Conservation (phyloP, 2,329 filamentous ascomycete species). For the Eurotiales sp. region DNA sequence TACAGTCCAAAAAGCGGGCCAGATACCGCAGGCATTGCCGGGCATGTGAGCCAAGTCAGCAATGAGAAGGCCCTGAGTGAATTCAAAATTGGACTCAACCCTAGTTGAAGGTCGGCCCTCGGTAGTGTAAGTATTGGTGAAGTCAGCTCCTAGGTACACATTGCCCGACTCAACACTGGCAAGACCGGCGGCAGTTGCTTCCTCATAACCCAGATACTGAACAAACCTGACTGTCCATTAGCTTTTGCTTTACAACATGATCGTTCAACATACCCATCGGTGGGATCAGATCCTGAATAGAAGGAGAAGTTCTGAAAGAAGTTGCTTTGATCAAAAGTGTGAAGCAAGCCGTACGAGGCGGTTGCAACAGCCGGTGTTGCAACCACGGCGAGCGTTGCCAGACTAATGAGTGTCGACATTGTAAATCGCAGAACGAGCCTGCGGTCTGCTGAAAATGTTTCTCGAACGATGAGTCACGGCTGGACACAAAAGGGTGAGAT, state of each 20-base stretch:
- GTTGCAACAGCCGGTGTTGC: slow-evolving; percentile 23
- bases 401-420: slow-evolving; percentile 25
- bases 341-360: slow-evolving; percentile 35
- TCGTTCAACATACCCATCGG: slow-evolving; percentile 39
- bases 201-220: slow-evolving; percentile 43
- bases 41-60: slow-evolving; percentile 49
- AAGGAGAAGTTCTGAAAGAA: slow-evolving; percentile 52
- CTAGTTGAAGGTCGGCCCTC: slow-evolving; percentile 44
- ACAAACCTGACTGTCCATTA: slow-evolving; percentile 27
- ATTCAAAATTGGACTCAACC: slow-evolving; percentile 42
- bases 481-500: background rate
- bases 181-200: slow-evolving; percentile 35
- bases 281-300: slow-evolving; percentile 46
- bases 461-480: slow-evolving; percentile 4
- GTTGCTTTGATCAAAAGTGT: slow-evolving; percentile 42
- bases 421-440: slow-evolving; percentile 7
- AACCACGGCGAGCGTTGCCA: slow-evolving; percentile 29
- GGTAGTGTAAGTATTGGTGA: slow-evolving; percentile 31
- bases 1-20: slow-evolving; percentile 49
- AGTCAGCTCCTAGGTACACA: slow-evolving; percentile 46
- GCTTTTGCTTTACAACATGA: background rate
- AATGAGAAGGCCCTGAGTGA: slow-evolving; percentile 45
- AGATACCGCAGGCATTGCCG: slow-evolving; percentile 46
- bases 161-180: slow-evolving; percentile 32
- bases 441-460: slow-evolving; percentile 2